Conservation (phyloP, 2,329 filamentous ascomycete genomes). For the Scytalidium sp. region DNA sequence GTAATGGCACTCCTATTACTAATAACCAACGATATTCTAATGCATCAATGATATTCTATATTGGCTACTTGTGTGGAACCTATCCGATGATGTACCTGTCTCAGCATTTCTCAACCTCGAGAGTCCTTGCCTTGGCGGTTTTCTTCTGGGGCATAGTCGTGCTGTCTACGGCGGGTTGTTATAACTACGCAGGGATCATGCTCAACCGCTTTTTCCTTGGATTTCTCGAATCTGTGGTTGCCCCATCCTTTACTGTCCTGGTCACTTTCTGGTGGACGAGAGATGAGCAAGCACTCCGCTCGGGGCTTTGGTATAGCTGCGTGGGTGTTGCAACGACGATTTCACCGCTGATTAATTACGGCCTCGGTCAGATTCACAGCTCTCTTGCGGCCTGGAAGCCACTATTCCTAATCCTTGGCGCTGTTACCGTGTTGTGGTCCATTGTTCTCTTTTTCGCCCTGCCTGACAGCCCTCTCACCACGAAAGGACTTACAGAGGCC, state of each 20-base stretch:
- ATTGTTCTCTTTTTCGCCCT: conserved; percentile 24
- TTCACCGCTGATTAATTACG: conserved; percentile 32
- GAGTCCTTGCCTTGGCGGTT: conserved; percentile 27
- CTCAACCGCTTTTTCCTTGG: conserved; percentile 35
- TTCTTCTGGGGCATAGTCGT: conserved; percentile 30
- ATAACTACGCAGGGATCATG: conserved; percentile 29
- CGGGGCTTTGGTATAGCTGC: conserved; percentile 32
- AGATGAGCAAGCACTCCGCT: conserved; percentile 30
- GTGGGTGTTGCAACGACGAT: conserved; percentile 30
- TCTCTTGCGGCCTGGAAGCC: conserved; percentile 29
- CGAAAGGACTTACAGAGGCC: conserved; percentile 27
- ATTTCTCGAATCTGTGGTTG: conserved; percentile 31
- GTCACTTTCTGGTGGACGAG: conserved; percentile 33
- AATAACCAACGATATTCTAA: conserved; percentile 28
- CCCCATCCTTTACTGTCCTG: conserved; percentile 32
- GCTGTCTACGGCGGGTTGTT: conserved; percentile 30
- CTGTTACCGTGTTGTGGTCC: conserved; percentile 22
- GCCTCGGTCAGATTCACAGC: conserved; percentile 29
- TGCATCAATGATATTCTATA: conserved; percentile 32
- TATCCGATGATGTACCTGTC: conserved; percentile 29
- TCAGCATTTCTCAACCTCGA: conserved; percentile 25
- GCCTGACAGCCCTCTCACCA: conserved; percentile 27
- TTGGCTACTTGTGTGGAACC: conserved; percentile 29
- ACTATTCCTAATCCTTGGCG: conserved; percentile 32
- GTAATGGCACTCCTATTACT: conserved; percentile 13